Base-by-base conservation (phyloP, 345 rosid genomes). In the Sonneratia caseolaris region DNA sequence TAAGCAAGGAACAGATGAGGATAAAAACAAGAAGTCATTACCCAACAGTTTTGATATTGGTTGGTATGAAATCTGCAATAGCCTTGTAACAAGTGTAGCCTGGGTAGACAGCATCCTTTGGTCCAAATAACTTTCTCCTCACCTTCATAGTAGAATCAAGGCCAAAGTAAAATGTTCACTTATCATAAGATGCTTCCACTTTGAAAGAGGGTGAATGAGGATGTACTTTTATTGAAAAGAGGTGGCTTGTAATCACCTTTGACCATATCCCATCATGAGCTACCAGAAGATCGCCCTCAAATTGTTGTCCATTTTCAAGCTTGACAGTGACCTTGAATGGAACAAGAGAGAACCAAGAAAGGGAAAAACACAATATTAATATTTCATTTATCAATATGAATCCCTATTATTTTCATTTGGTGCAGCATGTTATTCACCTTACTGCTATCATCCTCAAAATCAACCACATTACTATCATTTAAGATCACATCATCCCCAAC, bases 241-340 rank as follows among this genome's bases (percentile, higher is more conserved):
- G 53, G 53, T 16, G 0, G 59, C 4, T 18, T 3, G 15, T 53
- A 53, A 5, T 22, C 79, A 95, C 99, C 91, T 89, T 95, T n/a
- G 99, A 95, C 93, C 97, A 71, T 75, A 95, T 95, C 68, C 99
- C 99, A 82, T 95, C 97, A 62, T 97, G 97, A 72, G 97, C 97
- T 70, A 95, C 90, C 61, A 92, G 91, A 73, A 95, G 79, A 81
- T 95, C 97, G 62, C 99, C 99, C 73, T 87, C 86, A 71, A 73
- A 86, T 0, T 76, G 78, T 42, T 86, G 77, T 43, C 97, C 99
- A 79, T 89, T 86, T 83, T 92, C 97, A 19, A 95, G 91, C 70
- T 73, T 78, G 74, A 87, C 99, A 3, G 88, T 81, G 8, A 95
- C 95, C 99, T 94, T 81, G 65, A 37, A 45, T 8, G 75, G 69